phyloP scores from a whole-genome alignment of 108 stramenopile genomes.

The Epithemia pelagica region DNA sequence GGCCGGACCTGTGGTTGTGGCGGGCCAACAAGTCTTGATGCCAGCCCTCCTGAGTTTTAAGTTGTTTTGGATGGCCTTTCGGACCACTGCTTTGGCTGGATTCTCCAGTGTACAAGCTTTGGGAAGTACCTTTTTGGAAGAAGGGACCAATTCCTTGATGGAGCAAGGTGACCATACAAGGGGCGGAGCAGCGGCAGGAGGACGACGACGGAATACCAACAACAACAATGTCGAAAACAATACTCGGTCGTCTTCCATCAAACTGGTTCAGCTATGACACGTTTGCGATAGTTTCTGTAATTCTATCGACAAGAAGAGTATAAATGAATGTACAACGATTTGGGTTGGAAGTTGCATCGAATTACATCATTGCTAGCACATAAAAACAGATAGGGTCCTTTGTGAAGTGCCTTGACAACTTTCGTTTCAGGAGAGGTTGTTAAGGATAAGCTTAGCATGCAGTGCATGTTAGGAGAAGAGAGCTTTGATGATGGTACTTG shows the following conservation, averaged over 20 bases:
- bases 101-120: constrained; percentile 61
- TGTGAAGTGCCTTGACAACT: too few relatives aligned
- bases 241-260: neutral
- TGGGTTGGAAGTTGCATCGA: too few relatives aligned
- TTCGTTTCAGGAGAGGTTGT: too few relatives aligned
- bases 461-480: constrained; percentile 68
- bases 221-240: neutral
- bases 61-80: constrained; percentile 53
- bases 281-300: too few relatives aligned
- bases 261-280: neutral
- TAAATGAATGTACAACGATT: too few relatives aligned
- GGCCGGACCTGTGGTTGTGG: constrained; percentile 52
- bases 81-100: constrained; percentile 57
- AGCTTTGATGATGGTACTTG: constrained; percentile 74
- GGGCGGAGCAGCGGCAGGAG: too few relatives aligned
- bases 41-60: constrained; percentile 60
- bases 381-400: too few relatives aligned
- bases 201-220: neutral
- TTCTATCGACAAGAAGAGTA: too few relatives aligned
- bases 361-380: too few relatives aligned
- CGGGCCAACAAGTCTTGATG: constrained; percentile 47
- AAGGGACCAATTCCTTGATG: constrained; percentile 28
- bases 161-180: neutral
- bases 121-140: constrained; percentile 44
- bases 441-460: too few relatives aligned